Conservation (phyloP, 1,284 basidiomycete species). For the Papiliotrema laurentii region DNA sequence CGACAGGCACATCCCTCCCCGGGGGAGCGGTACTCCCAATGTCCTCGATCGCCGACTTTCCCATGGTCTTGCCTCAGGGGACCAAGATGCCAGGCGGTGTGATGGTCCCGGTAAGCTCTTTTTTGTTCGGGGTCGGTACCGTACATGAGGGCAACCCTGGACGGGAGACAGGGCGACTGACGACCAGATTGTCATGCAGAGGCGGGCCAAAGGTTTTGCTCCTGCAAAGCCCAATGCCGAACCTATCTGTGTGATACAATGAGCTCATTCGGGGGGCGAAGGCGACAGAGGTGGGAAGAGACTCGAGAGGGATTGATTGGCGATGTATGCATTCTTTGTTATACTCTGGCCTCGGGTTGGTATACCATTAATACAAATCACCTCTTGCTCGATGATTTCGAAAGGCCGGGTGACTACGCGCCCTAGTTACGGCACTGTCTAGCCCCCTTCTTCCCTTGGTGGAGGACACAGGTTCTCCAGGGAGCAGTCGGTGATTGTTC, state of each 20-base stretch:
- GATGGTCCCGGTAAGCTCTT: constrained; percentile 33
- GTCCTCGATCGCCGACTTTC: constrained; percentile 38
- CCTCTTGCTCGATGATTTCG: too few species aligned
- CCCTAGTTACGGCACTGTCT: too few species aligned
- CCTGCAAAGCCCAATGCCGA: background rate
- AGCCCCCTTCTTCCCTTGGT: too few species aligned
- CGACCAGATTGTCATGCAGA: constrained; percentile 33
- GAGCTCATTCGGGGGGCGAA: too few species aligned
- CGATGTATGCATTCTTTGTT: too few species aligned
- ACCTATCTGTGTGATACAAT: background rate
- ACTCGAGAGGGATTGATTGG: too few species aligned
- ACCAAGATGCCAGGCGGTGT: constrained; percentile 37
- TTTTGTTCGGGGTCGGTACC: background rate
- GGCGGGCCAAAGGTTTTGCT: constrained; percentile 16
- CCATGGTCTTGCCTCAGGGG: constrained; percentile 33
- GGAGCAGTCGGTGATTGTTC: too few species aligned
- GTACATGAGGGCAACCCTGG: background rate
- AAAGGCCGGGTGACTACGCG: too few species aligned
- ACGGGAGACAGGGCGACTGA: background rate
- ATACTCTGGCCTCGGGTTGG: too few species aligned
- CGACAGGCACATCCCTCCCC: constrained; percentile 34
- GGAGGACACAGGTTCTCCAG: too few species aligned
- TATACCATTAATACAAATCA: too few species aligned
- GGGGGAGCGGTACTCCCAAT: constrained; percentile 39
- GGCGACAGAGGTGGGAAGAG: too few species aligned